Conservation (phyloP, 169 alveolate genomes). For the Gregarina niphandrodes region DNA sequence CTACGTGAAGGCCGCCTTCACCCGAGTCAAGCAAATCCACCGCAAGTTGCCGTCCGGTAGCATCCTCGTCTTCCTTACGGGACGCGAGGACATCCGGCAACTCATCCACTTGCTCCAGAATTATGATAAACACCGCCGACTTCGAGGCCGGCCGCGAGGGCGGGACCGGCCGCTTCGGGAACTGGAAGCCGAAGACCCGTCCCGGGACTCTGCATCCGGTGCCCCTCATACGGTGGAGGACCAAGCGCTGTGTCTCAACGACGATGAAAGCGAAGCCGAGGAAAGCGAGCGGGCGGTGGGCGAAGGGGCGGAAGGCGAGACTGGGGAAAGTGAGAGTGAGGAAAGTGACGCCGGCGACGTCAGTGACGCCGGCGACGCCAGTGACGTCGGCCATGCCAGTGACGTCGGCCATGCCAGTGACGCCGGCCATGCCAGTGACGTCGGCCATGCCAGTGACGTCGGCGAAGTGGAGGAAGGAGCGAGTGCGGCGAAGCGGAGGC, state of each 20-base stretch:
- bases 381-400: too few relatives aligned
- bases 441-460: not conserved
- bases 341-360: constrained; percentile 4
- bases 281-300: constrained; percentile 7
- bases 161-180: not conserved
- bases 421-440: constrained; percentile 3
- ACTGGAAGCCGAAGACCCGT: constrained; percentile 3
- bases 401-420: too few relatives aligned
- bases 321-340: constrained; percentile 4
- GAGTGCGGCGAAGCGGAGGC: constrained; percentile 8
- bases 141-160: not conserved
- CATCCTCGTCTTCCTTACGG: constrained; percentile 81
- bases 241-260: constrained; percentile 18
- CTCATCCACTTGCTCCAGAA: constrained; percentile 44
- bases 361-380: constrained; percentile 5
- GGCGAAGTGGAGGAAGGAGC: not conserved
- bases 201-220: constrained; percentile 1
- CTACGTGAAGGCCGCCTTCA: constrained; percentile 57
- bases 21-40: constrained; percentile 35
- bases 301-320: constrained; percentile 8
- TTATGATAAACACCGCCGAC: constrained; percentile 3
- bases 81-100: constrained; percentile 70
- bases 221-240: too few relatives aligned
- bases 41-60: constrained; percentile 84
- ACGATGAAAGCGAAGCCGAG: constrained; percentile 14